Percentiles rank a stretch among this genome's conserved stretches.
These are phyloP conservation scores for Cryoendolithus antarcticus DNA, from an alignment of 2,329 filamentous ascomycete species.

Conservation along the genomic window DNA sequence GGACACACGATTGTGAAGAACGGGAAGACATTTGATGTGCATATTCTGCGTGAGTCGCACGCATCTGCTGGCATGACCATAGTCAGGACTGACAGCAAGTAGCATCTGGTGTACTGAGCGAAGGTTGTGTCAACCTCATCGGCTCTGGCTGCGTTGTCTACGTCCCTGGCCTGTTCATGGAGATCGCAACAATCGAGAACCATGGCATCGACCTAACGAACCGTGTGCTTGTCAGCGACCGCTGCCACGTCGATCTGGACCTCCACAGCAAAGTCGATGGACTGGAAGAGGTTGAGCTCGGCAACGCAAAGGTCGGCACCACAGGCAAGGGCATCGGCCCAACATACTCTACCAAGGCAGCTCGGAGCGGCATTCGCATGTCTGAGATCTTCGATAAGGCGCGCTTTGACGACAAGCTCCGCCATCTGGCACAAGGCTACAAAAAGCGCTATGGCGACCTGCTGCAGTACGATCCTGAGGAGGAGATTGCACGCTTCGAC, in stretches of 20 bases:
- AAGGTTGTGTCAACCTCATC: constrained; percentile 59
- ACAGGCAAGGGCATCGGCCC: constrained; percentile 39
- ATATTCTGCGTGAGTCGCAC: constrained; percentile 37
- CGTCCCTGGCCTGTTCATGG: constrained; percentile 54
- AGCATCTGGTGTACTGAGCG: constrained; percentile 60
- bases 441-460: constrained; percentile 58
- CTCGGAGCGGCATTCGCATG: constrained; percentile 54
- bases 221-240: constrained; percentile 51
- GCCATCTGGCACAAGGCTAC: constrained; percentile 48
- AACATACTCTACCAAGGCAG: constrained; percentile 51
- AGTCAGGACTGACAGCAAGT: constrained; percentile 4
- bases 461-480: constrained; percentile 55
- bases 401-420: constrained; percentile 54
- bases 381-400: constrained; percentile 56
- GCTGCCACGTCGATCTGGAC: constrained; percentile 52
- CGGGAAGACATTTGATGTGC: constrained; percentile 41
- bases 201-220: constrained; percentile 48
- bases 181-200: constrained; percentile 47
- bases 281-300: constrained; percentile 43
- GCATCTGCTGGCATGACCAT: constrained; percentile 7
- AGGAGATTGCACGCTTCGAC: constrained; percentile 53
- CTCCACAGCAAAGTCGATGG: constrained; percentile 57
- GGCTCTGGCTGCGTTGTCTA: constrained; percentile 55
- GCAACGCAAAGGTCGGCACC: constrained; percentile 38
- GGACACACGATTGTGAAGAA: constrained; percentile 35